Conservation (phyloP, 2,329 filamentous ascomycete genomes). For the Tolypocladium paradoxum region DNA sequence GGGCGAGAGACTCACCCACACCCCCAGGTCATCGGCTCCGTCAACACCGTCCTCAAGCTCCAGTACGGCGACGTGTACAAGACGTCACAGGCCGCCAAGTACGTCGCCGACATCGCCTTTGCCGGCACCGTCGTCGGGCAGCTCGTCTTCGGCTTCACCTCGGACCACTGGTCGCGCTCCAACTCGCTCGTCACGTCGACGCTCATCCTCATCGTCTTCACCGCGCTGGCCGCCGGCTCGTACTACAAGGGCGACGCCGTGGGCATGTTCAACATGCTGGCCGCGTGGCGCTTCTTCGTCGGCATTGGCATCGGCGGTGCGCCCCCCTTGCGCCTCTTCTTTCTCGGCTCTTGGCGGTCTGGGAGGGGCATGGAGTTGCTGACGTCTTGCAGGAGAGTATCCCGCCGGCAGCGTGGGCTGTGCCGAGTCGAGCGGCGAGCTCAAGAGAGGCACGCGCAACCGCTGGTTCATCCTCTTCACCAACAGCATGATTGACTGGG, state of each 20-base stretch:
- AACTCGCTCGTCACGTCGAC: constrained; percentile 75
- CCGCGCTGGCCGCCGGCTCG: constrained; percentile 64
- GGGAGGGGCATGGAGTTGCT: too few relatives aligned
- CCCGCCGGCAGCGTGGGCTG: constrained; percentile 75
- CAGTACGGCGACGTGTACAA: constrained; percentile 63
- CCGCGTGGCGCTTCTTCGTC: constrained; percentile 76
- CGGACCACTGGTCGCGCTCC: constrained; percentile 76
- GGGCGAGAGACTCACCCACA: neutral
- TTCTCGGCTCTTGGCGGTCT: too few relatives aligned
- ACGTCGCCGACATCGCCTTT: constrained; percentile 75
- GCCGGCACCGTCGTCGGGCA: constrained; percentile 78
- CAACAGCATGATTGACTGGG: constrained; percentile 75
- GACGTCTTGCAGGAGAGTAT: constrained; percentile 48
- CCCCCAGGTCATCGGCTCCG: constrained; percentile 71
- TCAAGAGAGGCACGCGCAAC: constrained; percentile 73
- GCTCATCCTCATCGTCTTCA: constrained; percentile 74
- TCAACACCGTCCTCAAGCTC: constrained; percentile 61
- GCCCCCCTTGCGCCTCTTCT: too few relatives aligned
- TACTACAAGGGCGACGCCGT: constrained; percentile 60
- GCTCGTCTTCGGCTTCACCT: constrained; percentile 68
- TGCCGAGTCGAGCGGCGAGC: constrained; percentile 73
- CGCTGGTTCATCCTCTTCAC: constrained; percentile 88
- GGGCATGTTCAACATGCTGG: constrained; percentile 65
- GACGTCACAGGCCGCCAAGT: constrained; percentile 57
- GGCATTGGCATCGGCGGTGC: constrained; percentile 66